Percentiles rank a stretch among this genome's conserved stretches.
phyloP scores from a whole-genome alignment of 1,139 yeast species.

The Pneumocystis jirovecii region DNA sequence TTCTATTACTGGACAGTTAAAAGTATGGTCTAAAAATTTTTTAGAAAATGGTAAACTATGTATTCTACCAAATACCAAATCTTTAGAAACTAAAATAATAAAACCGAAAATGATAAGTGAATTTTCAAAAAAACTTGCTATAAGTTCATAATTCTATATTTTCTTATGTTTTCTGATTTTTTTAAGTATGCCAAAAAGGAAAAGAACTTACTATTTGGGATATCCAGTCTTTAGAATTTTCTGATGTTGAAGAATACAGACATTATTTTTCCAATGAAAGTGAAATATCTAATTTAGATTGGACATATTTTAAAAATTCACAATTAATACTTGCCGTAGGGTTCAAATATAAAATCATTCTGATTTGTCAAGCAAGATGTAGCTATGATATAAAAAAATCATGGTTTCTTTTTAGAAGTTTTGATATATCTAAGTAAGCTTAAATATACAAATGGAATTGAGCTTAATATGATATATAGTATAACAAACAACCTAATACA shows the following conservation, averaged over 20 bases:
- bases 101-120: slow-evolving; percentile 13
- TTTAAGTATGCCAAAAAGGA: slow-evolving; percentile 19
- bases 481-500: slow-evolving; percentile 66
- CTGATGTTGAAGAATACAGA: slow-evolving; percentile 36
- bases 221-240: slow-evolving; percentile 24
- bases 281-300: slow-evolving; percentile 47
- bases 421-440: slow-evolving; percentile 44
- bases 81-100: slow-evolving; percentile 7
- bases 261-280: slow-evolving; percentile 28
- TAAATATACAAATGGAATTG: slow-evolving; percentile 13
- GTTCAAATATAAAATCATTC: slow-evolving; percentile 42
- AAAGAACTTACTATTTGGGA: slow-evolving; percentile 61
- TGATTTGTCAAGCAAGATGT: slow-evolving; percentile 70
- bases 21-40: not conserved
- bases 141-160: slow-evolving; percentile 1
- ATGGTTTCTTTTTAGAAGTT: slow-evolving; percentile 58
- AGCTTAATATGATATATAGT: not conserved
- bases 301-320: slow-evolving; percentile 54
- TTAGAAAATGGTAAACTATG: not conserved
- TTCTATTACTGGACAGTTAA: not conserved
- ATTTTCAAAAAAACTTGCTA: slow-evolving; percentile 24
- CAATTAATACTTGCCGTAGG: slow-evolving; percentile 75
- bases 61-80: not conserved
- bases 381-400: slow-evolving; percentile 74
- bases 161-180: not conserved